Percentiles rank a stretch among this genome's conserved stretches.
Evolutionary conservation across 2,329 filamentous ascomycete species (phyloP).

Genomic region (Paracoccidioides lutzii): DNA sequence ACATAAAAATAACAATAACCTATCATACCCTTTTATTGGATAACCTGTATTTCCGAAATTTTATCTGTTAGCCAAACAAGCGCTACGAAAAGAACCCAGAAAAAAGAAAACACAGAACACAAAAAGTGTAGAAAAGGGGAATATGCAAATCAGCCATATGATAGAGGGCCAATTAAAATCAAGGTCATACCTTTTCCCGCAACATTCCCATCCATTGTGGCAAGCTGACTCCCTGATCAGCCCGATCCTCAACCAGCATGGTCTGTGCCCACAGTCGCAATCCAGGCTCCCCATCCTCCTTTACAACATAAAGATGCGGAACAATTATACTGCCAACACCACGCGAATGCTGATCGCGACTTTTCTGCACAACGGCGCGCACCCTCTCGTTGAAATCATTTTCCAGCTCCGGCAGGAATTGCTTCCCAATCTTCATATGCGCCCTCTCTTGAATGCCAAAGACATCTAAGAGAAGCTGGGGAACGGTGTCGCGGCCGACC

Average conservation of each 20-base stretch:
- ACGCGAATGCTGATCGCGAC: slow-evolving; percentile 69
- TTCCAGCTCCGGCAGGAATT: slow-evolving; percentile 70
- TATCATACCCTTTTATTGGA: slow-evolving; percentile 9
- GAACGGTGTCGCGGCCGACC: slow-evolving; percentile 86
- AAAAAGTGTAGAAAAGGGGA: neutral
- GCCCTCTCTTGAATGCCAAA: slow-evolving; percentile 77
- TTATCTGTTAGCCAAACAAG: neutral
- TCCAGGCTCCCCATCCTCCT: slow-evolving; percentile 91
- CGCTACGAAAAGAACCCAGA: no score
- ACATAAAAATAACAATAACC: neutral
- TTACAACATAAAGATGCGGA: slow-evolving; percentile 82
- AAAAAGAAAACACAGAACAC: neutral
- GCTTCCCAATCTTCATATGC: slow-evolving; percentile 83
- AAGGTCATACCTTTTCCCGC: slow-evolving; percentile 71
- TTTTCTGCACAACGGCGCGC: slow-evolving; percentile 82
- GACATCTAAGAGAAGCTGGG: slow-evolving; percentile 75
- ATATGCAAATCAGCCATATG: neutral
- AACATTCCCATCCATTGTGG: slow-evolving; percentile 86
- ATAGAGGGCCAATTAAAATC: neutral
- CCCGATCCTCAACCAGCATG: slow-evolving; percentile 82
- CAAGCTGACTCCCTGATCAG: slow-evolving; percentile 85
- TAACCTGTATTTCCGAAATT: slow-evolving; percentile 7
- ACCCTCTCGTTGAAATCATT: slow-evolving; percentile 96
- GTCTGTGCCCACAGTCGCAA: slow-evolving; percentile 96
- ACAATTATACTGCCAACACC: slow-evolving; percentile 88